Percentiles rank a stretch among this genome's conserved stretches.
phyloP scores from a whole-genome alignment of 176 grass and related monocot species.

The maize (Zea mays) region DNA sequence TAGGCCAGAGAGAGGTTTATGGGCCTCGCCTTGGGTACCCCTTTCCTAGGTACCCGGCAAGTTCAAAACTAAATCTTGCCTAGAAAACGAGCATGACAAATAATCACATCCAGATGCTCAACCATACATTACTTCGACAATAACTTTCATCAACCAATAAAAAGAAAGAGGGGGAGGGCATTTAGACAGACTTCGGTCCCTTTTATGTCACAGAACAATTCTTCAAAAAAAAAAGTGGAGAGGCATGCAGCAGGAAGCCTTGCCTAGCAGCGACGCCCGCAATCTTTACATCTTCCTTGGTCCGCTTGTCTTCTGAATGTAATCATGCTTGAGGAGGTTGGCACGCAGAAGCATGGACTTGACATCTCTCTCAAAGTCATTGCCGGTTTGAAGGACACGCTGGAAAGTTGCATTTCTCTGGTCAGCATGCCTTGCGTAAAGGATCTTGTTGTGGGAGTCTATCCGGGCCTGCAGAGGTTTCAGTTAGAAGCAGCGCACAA shows the following conservation, averaged over 20 bases:
- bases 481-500: slow-evolving; percentile 8
- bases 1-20: too few species aligned
- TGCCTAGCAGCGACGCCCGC: background rate
- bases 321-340: slow-evolving; percentile 89
- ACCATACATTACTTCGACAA: slow-evolving; percentile 13
- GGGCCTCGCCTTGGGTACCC: too few species aligned
- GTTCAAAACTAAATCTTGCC: background rate
- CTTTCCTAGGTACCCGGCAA: too few species aligned
- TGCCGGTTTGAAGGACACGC: slow-evolving; percentile 74
- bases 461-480: slow-evolving; percentile 74
- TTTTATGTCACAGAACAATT: slow-evolving; percentile 12
- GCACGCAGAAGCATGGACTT: slow-evolving; percentile 83
- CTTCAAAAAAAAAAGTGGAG: slow-evolving; percentile 10
- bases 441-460: slow-evolving; percentile 99
- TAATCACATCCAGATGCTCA: slow-evolving; percentile 14
- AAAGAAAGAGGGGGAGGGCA: background rate
- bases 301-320: slow-evolving; percentile 37
- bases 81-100: slow-evolving; percentile 24
- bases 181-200: slow-evolving; percentile 1
- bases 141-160: background rate
- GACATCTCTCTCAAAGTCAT: slow-evolving; percentile 83
- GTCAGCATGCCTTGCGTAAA: slow-evolving; percentile 80
- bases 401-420: slow-evolving; percentile 88
- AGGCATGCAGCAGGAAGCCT: background rate
- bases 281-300: slow-evolving; percentile 44